Evolutionary conservation across 2,329 filamentous ascomycete genomes (phyloP).

Genomic region (Fusarium secorum): DNA sequence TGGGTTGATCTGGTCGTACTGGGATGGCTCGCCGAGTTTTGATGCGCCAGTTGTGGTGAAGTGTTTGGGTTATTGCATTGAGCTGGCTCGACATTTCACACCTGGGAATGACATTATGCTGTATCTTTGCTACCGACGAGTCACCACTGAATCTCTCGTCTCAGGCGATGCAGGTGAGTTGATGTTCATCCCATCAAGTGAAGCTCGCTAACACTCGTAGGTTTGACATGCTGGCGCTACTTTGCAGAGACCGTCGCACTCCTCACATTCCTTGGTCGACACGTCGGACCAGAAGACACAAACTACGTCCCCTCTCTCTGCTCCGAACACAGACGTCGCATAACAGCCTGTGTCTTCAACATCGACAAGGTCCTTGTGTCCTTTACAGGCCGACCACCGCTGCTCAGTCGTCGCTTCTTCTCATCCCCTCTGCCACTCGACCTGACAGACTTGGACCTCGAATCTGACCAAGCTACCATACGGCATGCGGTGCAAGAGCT

Average conservation of each 20-base stretch:
- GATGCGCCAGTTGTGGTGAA: background rate
- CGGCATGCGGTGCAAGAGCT: constrained; percentile 42
- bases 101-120: constrained; percentile 51
- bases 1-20: constrained; percentile 48
- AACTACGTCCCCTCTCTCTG: constrained; percentile 46
- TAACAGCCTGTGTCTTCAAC: constrained; percentile 50
- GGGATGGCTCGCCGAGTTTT: constrained; percentile 6
- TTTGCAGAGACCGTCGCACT: constrained; percentile 50
- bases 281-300: constrained; percentile 37
- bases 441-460: constrained; percentile 57
- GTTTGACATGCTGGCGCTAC: constrained; percentile 49
- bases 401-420: constrained; percentile 61
- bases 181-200: fast-evolving
- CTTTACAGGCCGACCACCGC: constrained; percentile 63
- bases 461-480: constrained; percentile 50
- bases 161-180: constrained; percentile 52
- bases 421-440: constrained; percentile 63
- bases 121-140: constrained; percentile 47
- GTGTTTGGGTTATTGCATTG: constrained; percentile 45
- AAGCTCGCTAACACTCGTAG: constrained; percentile 29
- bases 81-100: constrained; percentile 40
- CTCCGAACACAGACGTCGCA: constrained; percentile 45
- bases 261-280: constrained; percentile 49
- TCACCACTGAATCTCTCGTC: constrained; percentile 49
- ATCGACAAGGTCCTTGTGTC: constrained; percentile 60